A percentile compares a stretch with the other conserved stretches of the same genome.
Evolutionary conservation across 495 filamentous ascomycete species (phyloP).

Genomic region (Hypoxylon perforatum): DNA sequence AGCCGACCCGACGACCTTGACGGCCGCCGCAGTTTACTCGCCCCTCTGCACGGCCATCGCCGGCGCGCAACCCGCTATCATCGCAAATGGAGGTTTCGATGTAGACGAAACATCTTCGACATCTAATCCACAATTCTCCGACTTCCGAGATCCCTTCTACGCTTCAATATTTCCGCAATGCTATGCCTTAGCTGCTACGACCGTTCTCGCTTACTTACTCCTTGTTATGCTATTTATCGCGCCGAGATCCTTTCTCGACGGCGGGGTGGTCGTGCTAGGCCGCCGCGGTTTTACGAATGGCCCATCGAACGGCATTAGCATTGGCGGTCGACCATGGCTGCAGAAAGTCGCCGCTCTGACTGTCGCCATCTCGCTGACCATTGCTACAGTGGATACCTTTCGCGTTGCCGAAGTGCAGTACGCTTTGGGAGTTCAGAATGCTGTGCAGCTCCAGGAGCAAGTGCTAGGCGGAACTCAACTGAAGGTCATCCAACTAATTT

Average conservation of each 20-base stretch:
- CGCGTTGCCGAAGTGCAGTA: constrained; percentile 84
- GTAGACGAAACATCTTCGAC: constrained; percentile 47
- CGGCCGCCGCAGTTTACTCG: constrained; percentile 69
- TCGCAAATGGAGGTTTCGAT: constrained; percentile 57
- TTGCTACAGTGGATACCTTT: constrained; percentile 92
- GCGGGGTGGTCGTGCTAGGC: constrained; percentile 83
- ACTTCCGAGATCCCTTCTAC: constrained; percentile 87
- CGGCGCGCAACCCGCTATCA: constrained; percentile 53
- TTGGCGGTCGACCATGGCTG: constrained; percentile 94
- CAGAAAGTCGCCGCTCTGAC: constrained; percentile 93
- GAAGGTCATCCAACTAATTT: constrained; percentile 88
- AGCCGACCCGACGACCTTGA: constrained; percentile 68
- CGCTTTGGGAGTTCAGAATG: constrained; percentile 74
- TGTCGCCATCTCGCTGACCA: constrained; percentile 90
- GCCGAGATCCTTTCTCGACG: constrained; percentile 86
- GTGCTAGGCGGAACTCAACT: constrained; percentile 87
- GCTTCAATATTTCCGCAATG: constrained; percentile 89
- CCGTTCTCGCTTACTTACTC: constrained; percentile 91
- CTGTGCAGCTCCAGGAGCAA: constrained; percentile 71
- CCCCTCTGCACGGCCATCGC: constrained; percentile 66
- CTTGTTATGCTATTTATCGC: constrained; percentile 95
- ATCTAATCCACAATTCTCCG: constrained; percentile 54
- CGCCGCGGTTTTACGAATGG: constrained; percentile 87
- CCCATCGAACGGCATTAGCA: constrained; percentile 77
- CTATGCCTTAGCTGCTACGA: constrained; percentile 90